phyloP scores from a whole-genome alignment of 371 early-diverging fungal genomes.

The Apophysomyces ossiformis region DNA sequence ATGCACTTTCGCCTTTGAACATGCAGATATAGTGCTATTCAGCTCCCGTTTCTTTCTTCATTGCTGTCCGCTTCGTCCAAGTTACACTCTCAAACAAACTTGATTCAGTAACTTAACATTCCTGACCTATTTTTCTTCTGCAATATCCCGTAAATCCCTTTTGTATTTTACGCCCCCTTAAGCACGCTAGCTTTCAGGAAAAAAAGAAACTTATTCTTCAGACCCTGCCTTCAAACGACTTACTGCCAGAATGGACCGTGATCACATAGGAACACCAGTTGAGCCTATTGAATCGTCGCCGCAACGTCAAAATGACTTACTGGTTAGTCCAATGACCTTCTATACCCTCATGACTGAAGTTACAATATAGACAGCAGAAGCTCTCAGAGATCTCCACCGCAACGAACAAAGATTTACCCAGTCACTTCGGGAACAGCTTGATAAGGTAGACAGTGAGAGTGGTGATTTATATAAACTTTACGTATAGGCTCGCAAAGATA shows the following conservation, averaged over 20 bases:
- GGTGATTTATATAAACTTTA: neutral
- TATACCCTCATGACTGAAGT: neutral
- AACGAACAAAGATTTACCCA: constrained; percentile 43
- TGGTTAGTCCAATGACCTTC: neutral
- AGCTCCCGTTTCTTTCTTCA: neutral
- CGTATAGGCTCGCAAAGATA: constrained; percentile 49
- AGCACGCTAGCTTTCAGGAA: neutral
- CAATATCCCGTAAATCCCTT: neutral
- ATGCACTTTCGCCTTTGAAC: neutral
- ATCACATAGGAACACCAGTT: neutral
- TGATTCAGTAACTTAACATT: neutral
- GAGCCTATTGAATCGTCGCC: neutral
- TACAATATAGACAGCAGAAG: constrained; percentile 19
- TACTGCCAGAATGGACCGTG: neutral
- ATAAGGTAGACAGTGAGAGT: constrained; percentile 34
- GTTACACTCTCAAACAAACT: neutral
- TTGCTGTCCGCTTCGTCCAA: neutral
- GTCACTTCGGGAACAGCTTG: constrained; percentile 50
- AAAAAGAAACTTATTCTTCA: neutral
- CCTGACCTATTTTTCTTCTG: neutral
- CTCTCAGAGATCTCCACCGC: constrained; percentile 30
- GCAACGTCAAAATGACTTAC: neutral
- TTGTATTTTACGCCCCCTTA: neutral
- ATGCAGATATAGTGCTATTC: no score
- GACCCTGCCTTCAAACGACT: neutral